Base-by-base conservation (phyloP, 768 basidiomycete genomes). In the Russula ochroleuca region DNA sequence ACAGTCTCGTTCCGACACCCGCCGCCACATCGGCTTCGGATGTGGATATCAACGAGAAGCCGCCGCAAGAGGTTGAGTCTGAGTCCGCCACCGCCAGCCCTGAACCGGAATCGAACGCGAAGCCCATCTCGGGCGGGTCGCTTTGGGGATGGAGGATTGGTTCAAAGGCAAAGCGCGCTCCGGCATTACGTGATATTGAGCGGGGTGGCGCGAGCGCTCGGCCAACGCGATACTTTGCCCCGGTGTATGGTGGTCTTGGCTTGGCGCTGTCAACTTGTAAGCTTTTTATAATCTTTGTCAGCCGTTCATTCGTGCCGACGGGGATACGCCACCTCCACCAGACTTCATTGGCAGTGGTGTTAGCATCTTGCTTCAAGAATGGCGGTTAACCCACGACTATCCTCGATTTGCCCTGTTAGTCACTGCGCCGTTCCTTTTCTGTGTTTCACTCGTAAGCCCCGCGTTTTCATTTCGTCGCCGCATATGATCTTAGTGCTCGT, bases 221-320 rank as follows among this genome's bases (percentile, higher is more conserved):
- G 5, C 76, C 75, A 1, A 70, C 81, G 28, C 81, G 84, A 35
- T 78, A 89, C 40, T 83, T 90, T 59, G 89, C 89, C 2, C 89
- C 90, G 2, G 68, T 88, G 11, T 90, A 91, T 69, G 79, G 79
- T 33, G 90, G 90, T n/a, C 69, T 91, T 6, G 89, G 85, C 2
- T 78, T 80, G 48, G 90, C 79, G 1, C 70, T 92, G 55, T 77
- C 86, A 0, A 57, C 85, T n/a, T 88, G 90, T 91, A 70, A 54
- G 43, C 14, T 13, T 45, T 9, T 52, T 11, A 10, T 1, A 11
- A 17, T 0, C 9, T 43, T 23, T 1, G n/a, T 14, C n/a, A 17
- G 1, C 31, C 25, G 15, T 51, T 23, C 2, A 33, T 40, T 31
- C 11, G 6, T 35, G 9, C 14, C 45, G 43, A 61, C 51, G 4